Base-by-base conservation (phyloP, 306 rosid species). In the Oxytropis ochrocephala region DNA sequence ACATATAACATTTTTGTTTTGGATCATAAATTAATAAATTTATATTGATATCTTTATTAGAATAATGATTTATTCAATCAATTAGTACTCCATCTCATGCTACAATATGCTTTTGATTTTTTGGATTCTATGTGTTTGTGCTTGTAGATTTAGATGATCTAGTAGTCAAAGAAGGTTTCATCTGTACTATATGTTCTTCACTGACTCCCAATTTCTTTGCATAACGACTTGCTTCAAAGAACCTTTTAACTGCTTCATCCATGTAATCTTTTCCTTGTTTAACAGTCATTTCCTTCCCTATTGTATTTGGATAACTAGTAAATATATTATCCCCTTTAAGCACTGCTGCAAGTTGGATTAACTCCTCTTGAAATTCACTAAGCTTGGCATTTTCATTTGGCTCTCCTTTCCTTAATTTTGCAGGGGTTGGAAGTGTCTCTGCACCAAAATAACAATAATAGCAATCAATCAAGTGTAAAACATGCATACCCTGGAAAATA, bases 131-230 rank as follows among this genome's bases (percentile, higher is more conserved):
- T 8, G 85, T 85, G 9, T 78, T 78, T 60, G 13, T 65, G 54
- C 47, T 57, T 42, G 80, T 7, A 46, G 76, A 42, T 55, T 78
- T 75, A 27, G 85, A 74, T 46, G 85, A 50, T 72, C 96, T 83
- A 18, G 96, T 76, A 39, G 96, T 85, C 73, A 89, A 89, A 68
- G 96, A 92, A 27, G 98, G 98, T 65, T 84, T 92, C 96, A 89
- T 92, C 60, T 86, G 91, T 33, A 92, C 96, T 46, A 88, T 86
- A 48, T 81, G 87, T 51, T 92, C 92, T 57, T 74, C 84, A 79
- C 66, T 73, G 6, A 86, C 98, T 59, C 96, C 96, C 96, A 89
- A 88, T 75, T 63, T 86, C 86, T 74, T 82, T 12, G 98, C 95
- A 19, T 76, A 81, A 53, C 61, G 85, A 52, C 89, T 85, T 4